Conservation (phyloP, 768 basidiomycete species). For the Tulasnella sp. region DNA sequence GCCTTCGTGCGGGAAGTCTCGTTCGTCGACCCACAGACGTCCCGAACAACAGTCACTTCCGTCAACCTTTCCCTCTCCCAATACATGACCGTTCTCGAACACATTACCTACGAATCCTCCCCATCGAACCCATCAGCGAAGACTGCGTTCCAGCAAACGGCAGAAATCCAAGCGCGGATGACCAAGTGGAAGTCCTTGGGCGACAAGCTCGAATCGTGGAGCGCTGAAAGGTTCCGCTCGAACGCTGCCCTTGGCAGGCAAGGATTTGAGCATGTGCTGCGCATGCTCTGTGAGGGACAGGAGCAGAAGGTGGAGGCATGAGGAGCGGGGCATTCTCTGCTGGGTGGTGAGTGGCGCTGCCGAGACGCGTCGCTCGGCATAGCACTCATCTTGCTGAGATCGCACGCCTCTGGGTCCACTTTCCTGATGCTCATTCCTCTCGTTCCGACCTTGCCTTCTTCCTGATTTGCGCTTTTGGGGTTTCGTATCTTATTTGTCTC, state of each 20-base stretch:
- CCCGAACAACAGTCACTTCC: conserved; percentile 74
- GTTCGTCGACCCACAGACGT: conserved; percentile 75
- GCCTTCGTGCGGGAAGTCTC: conserved; percentile 93
- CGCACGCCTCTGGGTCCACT: neutral
- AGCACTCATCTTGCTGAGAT: neutral
- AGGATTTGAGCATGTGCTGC: conserved; percentile 82
- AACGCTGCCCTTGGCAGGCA: conserved; percentile 84
- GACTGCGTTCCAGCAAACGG: conserved; percentile 80
- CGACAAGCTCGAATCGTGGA: conserved; percentile 73
- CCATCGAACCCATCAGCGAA: conserved; percentile 31
- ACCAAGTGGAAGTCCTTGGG: conserved; percentile 70
- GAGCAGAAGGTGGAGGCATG: conserved; percentile 27
- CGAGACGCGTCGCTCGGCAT: neutral
- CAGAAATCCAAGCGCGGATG: conserved; percentile 78
- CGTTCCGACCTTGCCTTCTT: neutral
- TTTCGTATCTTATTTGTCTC: neutral
- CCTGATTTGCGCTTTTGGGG: neutral
- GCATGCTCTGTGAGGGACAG: conserved; percentile 64
- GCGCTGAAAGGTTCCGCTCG: conserved; percentile 80
- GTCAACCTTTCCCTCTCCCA: conserved; percentile 93
- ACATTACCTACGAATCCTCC: conserved; percentile 74
- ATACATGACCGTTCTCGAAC: conserved; percentile 85
- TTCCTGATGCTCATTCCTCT: neutral
- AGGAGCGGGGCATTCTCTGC: neutral
- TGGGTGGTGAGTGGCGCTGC: neutral